phyloP scores from a whole-genome alignment of 768 basidiomycete genomes.

The Macrolepiota fuliginosa region DNA sequence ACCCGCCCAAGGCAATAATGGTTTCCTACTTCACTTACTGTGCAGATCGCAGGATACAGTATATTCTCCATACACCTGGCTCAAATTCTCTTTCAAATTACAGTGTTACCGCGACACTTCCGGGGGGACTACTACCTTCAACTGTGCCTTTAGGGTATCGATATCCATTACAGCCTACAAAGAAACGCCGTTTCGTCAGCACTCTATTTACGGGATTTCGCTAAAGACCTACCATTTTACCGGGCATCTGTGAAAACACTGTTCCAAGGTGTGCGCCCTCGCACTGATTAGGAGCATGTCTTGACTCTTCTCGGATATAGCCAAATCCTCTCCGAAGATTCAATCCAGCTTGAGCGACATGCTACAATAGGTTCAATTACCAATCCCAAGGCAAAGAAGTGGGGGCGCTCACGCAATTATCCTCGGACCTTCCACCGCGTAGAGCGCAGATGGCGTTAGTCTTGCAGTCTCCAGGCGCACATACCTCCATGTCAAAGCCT shows the following conservation, averaged over 20 bases:
- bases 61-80: too few relatives aligned
- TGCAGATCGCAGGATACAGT: too few relatives aligned
- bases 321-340: constrained; percentile 19
- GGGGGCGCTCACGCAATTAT: constrained; percentile 36
- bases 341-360: constrained; percentile 21
- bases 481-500: constrained; percentile 32
- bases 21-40: too few relatives aligned
- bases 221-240: not conserved
- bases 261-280: constrained; percentile 27
- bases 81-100: too few relatives aligned
- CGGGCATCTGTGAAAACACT: constrained; percentile 23
- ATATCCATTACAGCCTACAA: not conserved
- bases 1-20: too few relatives aligned
- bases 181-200: not conserved
- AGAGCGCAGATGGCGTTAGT: constrained; percentile 40
- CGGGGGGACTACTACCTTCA: not conserved
- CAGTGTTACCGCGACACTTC: not conserved
- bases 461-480: constrained; percentile 35
- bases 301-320: not conserved
- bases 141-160: not conserved
- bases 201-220: not conserved
- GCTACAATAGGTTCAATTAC: constrained; percentile 10
- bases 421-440: constrained; percentile 37
- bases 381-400: not conserved
- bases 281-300: constrained; percentile 24